phyloP scores from a whole-genome alignment of 495 filamentous ascomycete species.

The Penicillium robsamsonii region DNA sequence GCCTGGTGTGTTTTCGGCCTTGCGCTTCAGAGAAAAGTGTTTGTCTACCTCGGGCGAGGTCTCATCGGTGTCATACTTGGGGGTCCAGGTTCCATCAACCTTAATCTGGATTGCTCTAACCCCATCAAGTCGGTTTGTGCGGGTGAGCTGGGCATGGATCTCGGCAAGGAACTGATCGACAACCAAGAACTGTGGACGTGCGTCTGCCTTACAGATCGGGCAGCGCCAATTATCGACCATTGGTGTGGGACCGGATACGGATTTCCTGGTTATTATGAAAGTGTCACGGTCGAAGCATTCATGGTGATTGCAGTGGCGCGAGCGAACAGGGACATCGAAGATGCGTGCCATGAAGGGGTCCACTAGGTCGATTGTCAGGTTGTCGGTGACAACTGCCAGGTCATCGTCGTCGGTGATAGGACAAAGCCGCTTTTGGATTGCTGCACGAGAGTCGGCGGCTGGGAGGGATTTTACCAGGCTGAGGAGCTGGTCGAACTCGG shows the following conservation, averaged over 20 bases:
- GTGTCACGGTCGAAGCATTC: slow-evolving; percentile 89
- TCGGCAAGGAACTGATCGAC: slow-evolving; percentile 68
- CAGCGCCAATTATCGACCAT: slow-evolving; percentile 78
- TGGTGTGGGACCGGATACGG: slow-evolving; percentile 48
- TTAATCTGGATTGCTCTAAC: slow-evolving; percentile 58
- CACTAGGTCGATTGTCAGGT: slow-evolving; percentile 67
- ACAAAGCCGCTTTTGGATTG: slow-evolving; percentile 41
- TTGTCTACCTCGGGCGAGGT: not conserved
- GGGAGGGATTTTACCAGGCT: slow-evolving; percentile 32
- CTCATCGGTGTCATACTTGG: slow-evolving; percentile 35
- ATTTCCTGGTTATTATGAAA: slow-evolving; percentile 64
- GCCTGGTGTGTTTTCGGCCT: slow-evolving; percentile 1
- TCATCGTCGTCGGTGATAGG: slow-evolving; percentile 58
- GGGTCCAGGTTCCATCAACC: slow-evolving; percentile 57
- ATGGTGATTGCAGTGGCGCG: slow-evolving; percentile 59
- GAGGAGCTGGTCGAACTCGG: slow-evolving; percentile 50
- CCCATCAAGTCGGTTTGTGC: slow-evolving; percentile 32
- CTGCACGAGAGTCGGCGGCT: slow-evolving; percentile 31
- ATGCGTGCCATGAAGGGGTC: slow-evolving; percentile 72
- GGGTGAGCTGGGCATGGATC: slow-evolving; percentile 51
- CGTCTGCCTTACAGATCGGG: slow-evolving; percentile 73
- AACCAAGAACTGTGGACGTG: slow-evolving; percentile 64
- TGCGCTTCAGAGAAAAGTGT: slow-evolving; percentile 16
- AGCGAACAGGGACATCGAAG: slow-evolving; percentile 69
- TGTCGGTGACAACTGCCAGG: slow-evolving; percentile 58